Conservation (phyloP, 140 eudicot genomes). For the Senecio squalidus region DNA sequence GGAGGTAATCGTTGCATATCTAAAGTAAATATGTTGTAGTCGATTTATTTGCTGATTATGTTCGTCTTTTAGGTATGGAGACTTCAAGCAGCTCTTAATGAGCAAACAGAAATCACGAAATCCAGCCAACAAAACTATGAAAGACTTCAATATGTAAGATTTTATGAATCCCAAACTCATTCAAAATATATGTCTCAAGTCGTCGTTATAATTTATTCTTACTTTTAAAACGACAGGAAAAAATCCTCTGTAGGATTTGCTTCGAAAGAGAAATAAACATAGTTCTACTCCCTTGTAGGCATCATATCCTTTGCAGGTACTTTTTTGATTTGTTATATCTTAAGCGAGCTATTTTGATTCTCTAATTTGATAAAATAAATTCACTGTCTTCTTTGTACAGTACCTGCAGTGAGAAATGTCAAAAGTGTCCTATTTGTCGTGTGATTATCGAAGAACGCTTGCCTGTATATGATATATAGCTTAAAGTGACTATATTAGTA, state of each 20-base stretch:
- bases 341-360: background rate
- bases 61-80: conserved; percentile 43
- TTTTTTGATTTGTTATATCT: background rate
- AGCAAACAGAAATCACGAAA: conserved; percentile 68
- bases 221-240: conserved; percentile 46
- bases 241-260: conserved; percentile 65
- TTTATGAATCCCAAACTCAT: background rate
- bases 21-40: background rate
- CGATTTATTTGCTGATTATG: background rate
- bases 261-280: conserved; percentile 50
- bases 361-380: background rate
- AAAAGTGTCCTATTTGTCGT: conserved; percentile 86
- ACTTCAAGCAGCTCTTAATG: conserved; percentile 69
- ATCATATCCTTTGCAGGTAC: conserved; percentile 79
- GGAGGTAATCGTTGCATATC: conserved; percentile 40
- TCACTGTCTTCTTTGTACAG: conserved; percentile 28
- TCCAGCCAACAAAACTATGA: conserved; percentile 62
- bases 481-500: background rate
- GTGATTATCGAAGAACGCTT: conserved; percentile 55
- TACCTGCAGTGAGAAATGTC: conserved; percentile 68
- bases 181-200: background rate
- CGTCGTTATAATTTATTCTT: background rate
- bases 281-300: conserved; percentile 81
- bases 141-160: conserved; percentile 67
- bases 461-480: conserved; percentile 51